These are phyloP conservation scores for Camelina neglecta DNA, from an alignment of 345 rosid species.

Conservation along the genomic window DNA sequence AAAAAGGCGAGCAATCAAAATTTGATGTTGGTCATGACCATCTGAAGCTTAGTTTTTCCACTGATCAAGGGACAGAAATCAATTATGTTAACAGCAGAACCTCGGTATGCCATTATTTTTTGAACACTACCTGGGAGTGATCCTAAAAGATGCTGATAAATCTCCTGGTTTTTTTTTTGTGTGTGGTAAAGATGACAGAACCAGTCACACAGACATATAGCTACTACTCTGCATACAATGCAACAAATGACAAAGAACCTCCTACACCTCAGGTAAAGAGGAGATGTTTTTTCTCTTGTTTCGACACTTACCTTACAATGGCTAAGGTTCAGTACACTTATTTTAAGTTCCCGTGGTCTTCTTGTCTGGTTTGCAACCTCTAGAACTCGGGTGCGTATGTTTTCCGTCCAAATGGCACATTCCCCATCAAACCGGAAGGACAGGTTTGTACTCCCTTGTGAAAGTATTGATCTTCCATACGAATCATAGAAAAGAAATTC, in stretches of 20 bases:
- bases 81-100: conserved; percentile 65
- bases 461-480: conserved; percentile 7
- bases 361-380: conserved; percentile 35
- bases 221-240: conserved; percentile 72
- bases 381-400: conserved; percentile 92
- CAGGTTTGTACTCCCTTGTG: conserved; percentile 57
- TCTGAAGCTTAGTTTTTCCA: conserved; percentile 67
- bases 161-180: conserved; percentile 26
- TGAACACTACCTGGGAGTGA: background rate
- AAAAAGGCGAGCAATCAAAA: conserved; percentile 49
- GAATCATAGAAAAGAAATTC: conserved; percentile 18
- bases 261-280: conserved; percentile 63
- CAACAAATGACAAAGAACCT: conserved; percentile 59
- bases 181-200: conserved; percentile 66
- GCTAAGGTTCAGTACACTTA: conserved; percentile 26
- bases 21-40: conserved; percentile 74
- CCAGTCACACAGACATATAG: conserved; percentile 69
- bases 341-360: conserved; percentile 32
- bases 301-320: conserved; percentile 25
- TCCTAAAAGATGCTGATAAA: conserved; percentile 40
- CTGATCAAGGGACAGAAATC: conserved; percentile 49
- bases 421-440: conserved; percentile 56
- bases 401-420: conserved; percentile 93
- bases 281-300: background rate
- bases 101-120: conserved; percentile 52